Evolutionary conservation across 73 alveolate species (phyloP).

Genomic region (Paramecium sonneborni): DNA sequence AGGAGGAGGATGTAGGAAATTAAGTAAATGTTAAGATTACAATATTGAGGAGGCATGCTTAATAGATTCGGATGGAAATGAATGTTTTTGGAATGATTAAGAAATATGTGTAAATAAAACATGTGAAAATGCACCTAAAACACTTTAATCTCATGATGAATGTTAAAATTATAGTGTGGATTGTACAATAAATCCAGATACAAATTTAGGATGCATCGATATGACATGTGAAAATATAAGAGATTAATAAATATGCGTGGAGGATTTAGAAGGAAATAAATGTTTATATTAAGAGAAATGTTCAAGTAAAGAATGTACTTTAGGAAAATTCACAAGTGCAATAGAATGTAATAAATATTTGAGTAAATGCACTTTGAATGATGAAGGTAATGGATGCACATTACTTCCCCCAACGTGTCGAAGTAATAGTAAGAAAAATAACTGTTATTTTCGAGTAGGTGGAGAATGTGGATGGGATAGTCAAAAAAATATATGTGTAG

Average conservation of each 20-base stretch:
- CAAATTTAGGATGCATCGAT: not conserved
- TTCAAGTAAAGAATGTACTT: not conserved
- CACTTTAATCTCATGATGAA: not conserved
- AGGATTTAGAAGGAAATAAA: not conserved
- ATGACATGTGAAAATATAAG: not conserved
- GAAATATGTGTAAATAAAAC: not conserved
- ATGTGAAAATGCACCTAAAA: constrained; percentile 2
- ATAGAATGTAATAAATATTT: not conserved
- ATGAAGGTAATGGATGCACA: not conserved
- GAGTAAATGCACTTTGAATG: not conserved
- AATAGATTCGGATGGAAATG: not conserved
- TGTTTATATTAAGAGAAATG: not conserved
- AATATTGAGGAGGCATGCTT: not conserved
- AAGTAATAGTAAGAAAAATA: not conserved
- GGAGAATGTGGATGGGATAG: not conserved
- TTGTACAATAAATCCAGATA: not conserved
- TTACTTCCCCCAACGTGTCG: not conserved
- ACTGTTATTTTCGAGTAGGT: not conserved
- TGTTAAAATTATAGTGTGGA: not conserved
- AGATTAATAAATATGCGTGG: not conserved
- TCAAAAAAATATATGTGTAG: not conserved
- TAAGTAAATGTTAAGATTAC: not conserved
- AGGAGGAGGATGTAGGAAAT: constrained; percentile 34
- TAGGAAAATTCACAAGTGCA: not conserved
- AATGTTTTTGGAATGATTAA: constrained; percentile 24